Evolutionary conservation across 176 grass and related monocot species (phyloP), one percentile per base, ranked within the genome.

Genomic region (Triticum dicoccoides): DNA sequence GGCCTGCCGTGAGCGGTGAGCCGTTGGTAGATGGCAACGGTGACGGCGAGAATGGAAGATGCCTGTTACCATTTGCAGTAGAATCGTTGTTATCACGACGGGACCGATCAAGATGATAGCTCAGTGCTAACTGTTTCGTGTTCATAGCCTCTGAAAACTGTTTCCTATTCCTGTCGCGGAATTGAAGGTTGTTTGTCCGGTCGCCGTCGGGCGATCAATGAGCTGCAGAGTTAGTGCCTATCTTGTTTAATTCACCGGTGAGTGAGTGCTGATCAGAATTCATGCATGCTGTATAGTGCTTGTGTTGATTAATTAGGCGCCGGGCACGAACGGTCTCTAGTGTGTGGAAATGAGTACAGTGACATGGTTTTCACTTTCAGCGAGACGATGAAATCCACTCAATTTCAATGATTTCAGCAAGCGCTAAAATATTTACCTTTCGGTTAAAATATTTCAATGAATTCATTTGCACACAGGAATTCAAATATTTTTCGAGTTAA

Each of bases 131-230:
- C 72, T 49, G 72, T 75, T 75, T 30, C 29, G 29, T 30, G 29
- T 30, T 30, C n/a, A 12, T 75, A n/a, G 6, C 72, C 52, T 18
- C 52, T 7, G 52, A 56, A 56, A 74, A 27, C 70, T 25, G 39
- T 73, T 73, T 75, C 41, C 71, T 75, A 17, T 18, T 75, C 42
- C 23, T 76, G 72, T 27, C 73, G 24, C 51, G 42, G 70, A 76
- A 51, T 51, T 76, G 1, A 51, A 76, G 42, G 47, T 15, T 51
- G 20, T 41, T 41, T 20, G 9, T 7, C 73, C 2, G 42, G 73
- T 76, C 42, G 24, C 29, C 24, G 24, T 76, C 41, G 4, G 3
- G 7, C 44, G 9, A 5, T 76, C 11, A 76, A 51, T 29, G 15
- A 74, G 42, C 24, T 18, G 73, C 73, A 42, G 6, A 51, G 73